These are phyloP conservation scores for Gracilaria domingensis DNA, from an alignment of 23 red algal genomes.

Conservation along the genomic window DNA sequence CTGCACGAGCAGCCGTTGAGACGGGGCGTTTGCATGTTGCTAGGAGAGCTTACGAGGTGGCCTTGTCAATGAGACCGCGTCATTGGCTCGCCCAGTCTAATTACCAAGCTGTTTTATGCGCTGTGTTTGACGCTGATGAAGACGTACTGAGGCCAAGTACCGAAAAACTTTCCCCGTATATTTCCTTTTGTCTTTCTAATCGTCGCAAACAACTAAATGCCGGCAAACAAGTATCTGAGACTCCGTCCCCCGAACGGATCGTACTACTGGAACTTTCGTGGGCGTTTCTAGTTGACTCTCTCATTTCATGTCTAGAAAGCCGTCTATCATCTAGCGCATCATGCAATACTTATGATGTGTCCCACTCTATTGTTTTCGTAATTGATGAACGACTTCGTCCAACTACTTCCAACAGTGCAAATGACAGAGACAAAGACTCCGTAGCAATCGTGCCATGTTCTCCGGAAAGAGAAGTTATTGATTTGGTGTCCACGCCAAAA, in stretches of 20 bases:
- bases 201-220: background rate
- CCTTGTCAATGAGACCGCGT: constrained; percentile 40
- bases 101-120: constrained; percentile 48
- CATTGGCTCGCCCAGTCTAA: constrained; percentile 46
- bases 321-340: constrained; percentile 10
- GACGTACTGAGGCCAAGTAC: constrained; percentile 25
- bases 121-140: constrained; percentile 66
- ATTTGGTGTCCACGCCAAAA: constrained; percentile 6
- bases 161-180: constrained; percentile 2
- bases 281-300: constrained; percentile 49
- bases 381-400: background rate
- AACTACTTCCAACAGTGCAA: background rate
- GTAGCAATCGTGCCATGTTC: background rate
- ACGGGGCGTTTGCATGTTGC: constrained; percentile 64
- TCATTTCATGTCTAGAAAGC: constrained; percentile 42
- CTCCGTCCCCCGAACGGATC: constrained; percentile 3
- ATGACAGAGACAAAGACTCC: background rate
- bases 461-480: background rate
- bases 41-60: constrained; percentile 52
- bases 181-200: constrained; percentile 9
- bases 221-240: background rate
- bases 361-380: constrained; percentile 42
- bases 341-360: constrained; percentile 9
- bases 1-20: constrained; percentile 38
- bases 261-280: constrained; percentile 52